Evolutionary conservation across 2,329 filamentous ascomycete species (phyloP).

Genomic region (Ophidiomyces ophidiicola): DNA sequence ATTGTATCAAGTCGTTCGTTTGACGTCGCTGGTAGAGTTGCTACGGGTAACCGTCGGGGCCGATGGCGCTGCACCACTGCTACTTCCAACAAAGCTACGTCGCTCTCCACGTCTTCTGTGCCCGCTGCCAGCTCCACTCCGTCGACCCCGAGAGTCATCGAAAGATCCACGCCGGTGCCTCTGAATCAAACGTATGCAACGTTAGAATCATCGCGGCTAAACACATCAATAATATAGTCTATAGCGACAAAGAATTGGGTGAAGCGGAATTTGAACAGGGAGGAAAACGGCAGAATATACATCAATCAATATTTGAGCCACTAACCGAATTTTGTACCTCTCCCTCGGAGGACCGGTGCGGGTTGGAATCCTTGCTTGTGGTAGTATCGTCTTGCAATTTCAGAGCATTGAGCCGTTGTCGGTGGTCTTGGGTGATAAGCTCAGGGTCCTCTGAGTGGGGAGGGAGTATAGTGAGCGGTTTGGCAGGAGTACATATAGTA

Average conservation of each 20-base stretch:
- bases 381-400: slow-evolving; percentile 67
- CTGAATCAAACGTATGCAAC: slow-evolving; percentile 35
- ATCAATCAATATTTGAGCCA: slow-evolving; percentile 24
- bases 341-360: slow-evolving; percentile 30
- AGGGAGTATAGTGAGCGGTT: slow-evolving; percentile 30
- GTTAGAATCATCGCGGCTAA: slow-evolving; percentile 39
- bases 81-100: slow-evolving; percentile 29
- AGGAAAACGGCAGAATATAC: slow-evolving; percentile 15
- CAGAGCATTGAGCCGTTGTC: slow-evolving; percentile 76
- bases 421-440: slow-evolving; percentile 65
- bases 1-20: slow-evolving; percentile 9
- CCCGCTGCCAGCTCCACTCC: slow-evolving; percentile 30
- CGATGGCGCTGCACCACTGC: slow-evolving; percentile 21
- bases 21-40: slow-evolving; percentile 26
- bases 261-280: slow-evolving; percentile 15
- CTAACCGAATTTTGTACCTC: slow-evolving; percentile 36
- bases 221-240: slow-evolving; percentile 22
- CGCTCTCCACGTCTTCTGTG: slow-evolving; percentile 29
- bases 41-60: slow-evolving; percentile 30
- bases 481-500: slow-evolving; percentile 16
- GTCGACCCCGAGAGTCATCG: slow-evolving; percentile 30
- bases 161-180: slow-evolving; percentile 35
- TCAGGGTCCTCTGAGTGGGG: slow-evolving; percentile 44
- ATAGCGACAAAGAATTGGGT: slow-evolving; percentile 29
- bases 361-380: slow-evolving; percentile 36